Conservation (phyloP, 2,329 filamentous ascomycete species). For the Penicillium psychrosexuale region DNA sequence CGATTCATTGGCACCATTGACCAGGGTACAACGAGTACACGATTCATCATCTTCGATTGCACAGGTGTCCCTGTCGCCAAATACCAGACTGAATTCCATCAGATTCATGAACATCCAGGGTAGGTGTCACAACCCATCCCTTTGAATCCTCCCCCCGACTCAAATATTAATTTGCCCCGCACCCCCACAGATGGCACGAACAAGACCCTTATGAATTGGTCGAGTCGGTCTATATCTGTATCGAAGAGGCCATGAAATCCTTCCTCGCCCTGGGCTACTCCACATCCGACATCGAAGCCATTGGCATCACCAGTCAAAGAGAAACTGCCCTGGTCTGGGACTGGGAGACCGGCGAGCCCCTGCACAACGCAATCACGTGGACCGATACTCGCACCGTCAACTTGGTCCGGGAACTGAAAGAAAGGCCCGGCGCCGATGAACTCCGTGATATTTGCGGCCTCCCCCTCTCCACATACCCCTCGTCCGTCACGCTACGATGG, state of each 20-base stretch:
- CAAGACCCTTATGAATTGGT: slow-evolving; percentile 78
- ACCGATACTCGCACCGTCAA: slow-evolving; percentile 77
- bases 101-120: slow-evolving; percentile 82
- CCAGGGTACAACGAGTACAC: slow-evolving; percentile 83
- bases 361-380: slow-evolving; percentile 87
- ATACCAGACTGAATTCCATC: slow-evolving; percentile 83
- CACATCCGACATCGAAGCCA: slow-evolving; percentile 65
- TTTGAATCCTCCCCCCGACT: background rate
- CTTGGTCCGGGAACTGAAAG: slow-evolving; percentile 74
- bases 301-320: slow-evolving; percentile 88
- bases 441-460: slow-evolving; percentile 72
- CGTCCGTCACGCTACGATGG: slow-evolving; percentile 81
- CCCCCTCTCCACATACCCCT: slow-evolving; percentile 83
- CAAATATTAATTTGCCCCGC: slow-evolving; percentile 4
- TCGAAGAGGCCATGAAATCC: slow-evolving; percentile 68
- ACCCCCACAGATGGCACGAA: slow-evolving; percentile 73
- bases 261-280: slow-evolving; percentile 70
- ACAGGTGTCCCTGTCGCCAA: slow-evolving; percentile 72
- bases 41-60: slow-evolving; percentile 86
- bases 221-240: slow-evolving; percentile 71
- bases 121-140: slow-evolving; percentile 47
- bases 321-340: slow-evolving; percentile 89
- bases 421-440: slow-evolving; percentile 63
- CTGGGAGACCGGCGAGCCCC: slow-evolving; percentile 69
- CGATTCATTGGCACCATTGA: slow-evolving; percentile 81